These are phyloP conservation scores for Colletotrichum chlorophyti DNA, from an alignment of 2,329 filamentous ascomycete species.

Conservation along the genomic window DNA sequence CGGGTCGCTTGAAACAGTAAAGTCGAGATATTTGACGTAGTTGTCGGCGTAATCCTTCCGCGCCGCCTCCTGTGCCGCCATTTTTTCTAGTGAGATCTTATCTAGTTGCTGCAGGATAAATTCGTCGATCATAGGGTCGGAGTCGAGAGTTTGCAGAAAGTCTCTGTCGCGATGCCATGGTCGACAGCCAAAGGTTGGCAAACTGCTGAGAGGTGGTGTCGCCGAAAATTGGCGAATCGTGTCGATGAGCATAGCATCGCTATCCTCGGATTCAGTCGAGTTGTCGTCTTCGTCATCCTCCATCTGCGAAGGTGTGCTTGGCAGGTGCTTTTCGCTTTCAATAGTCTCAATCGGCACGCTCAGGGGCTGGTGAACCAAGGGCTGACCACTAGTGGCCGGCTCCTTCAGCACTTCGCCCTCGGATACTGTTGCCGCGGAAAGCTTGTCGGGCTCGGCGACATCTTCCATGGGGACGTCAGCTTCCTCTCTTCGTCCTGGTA, in stretches of 20 bases:
- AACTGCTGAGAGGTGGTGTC: slow-evolving; percentile 61
- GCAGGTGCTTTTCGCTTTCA: slow-evolving; percentile 36
- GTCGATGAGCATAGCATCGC: slow-evolving; percentile 56
- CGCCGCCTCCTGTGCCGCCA: slow-evolving; percentile 45
- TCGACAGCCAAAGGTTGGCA: slow-evolving; percentile 54
- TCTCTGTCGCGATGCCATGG: slow-evolving; percentile 56
- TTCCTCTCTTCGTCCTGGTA: neutral
- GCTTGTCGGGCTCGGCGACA: slow-evolving; percentile 34
- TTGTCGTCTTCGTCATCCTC: slow-evolving; percentile 56
- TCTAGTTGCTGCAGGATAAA: slow-evolving; percentile 55
- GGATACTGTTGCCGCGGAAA: slow-evolving; percentile 14
- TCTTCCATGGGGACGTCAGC: slow-evolving; percentile 33
- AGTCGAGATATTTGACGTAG: slow-evolving; percentile 60
- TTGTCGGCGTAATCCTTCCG: slow-evolving; percentile 52
- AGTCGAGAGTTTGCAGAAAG: slow-evolving; percentile 50
- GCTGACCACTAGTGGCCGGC: slow-evolving; percentile 5
- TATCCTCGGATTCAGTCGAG: slow-evolving; percentile 61
- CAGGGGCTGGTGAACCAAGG: slow-evolving; percentile 14
- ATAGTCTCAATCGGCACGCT: slow-evolving; percentile 30
- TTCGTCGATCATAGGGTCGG: slow-evolving; percentile 46
- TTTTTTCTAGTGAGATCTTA: slow-evolving; percentile 46
- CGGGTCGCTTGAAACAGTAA: slow-evolving; percentile 62
- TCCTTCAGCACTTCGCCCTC: slow-evolving; percentile 6
- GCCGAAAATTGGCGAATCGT: slow-evolving; percentile 57
- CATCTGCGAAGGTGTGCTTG: slow-evolving; percentile 56